Base-by-base conservation (phyloP, 2,329 filamentous ascomycete species). In the Fusarium nygamai region DNA sequence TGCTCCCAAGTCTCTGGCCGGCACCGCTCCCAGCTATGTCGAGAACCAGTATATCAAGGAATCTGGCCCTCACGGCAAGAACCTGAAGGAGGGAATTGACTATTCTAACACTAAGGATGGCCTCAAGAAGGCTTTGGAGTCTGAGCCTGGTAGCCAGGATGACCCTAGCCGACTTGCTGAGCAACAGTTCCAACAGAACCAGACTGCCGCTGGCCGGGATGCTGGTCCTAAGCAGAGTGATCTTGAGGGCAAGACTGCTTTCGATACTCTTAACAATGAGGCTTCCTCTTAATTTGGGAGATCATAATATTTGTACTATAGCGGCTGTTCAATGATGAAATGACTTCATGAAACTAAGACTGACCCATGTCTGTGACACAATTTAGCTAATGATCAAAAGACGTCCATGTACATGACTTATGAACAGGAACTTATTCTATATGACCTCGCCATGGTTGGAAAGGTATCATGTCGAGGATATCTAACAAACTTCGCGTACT, bases 141-240 rank as follows among this genome's bases (percentile, higher is more conserved):
- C 83, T 8, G 84, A 88, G 74, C 84, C 85, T 67, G 87, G 87
- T 5, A 84, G 83, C 11, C 80, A 84, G 75, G 79, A 87, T 65
- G 88, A 89, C 73, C 87, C 88, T 8, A 82, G 83, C 58, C 76
- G 84, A 14, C 65, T 83, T 44, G 86, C 87, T 9, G 87, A 88
- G 79, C 72, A 80, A 46, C 83, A 84, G 72, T 82, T 89, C 39
- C 70, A 79, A 65, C 64, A 75, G 51, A 74, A 72, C 22, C 73
- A 78, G 57, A 75, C 68, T 39, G 67, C 74, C 12, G 69, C 39
- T 29, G 76, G 73, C 3, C 59, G 78, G n/a, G 77, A 76, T 46
- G 73, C 78, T 31, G 78, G 77, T 1, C 78, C 72, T 19, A 80
- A 70, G 27, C 78, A 84, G 69, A 59, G 36, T 4, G 70, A 77